Evolutionary conservation across 1,139 yeast genomes (phyloP), one percentile per base, ranked within the genome.

Genomic region (Candida glucosophila): DNA sequence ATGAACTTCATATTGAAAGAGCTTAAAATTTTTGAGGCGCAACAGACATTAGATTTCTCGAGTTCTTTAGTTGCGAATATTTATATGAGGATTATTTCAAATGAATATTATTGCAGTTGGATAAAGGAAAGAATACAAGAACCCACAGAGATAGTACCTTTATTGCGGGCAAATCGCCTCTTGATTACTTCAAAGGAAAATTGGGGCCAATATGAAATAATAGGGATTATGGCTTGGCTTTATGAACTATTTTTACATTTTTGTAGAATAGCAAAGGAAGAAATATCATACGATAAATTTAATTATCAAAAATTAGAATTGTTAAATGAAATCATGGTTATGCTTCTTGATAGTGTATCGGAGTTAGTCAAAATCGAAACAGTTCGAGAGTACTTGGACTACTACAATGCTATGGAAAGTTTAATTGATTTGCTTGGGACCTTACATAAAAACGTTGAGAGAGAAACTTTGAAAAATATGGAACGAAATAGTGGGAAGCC

Each of bases 191-290:
- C 72, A 20, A 63, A 53, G 28, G 67, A 61, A 6, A 54, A 52
- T 15, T 77, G 82, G 81, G 58, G 64, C 29, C 66, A 67, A 25
- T 58, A 58, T 26, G 60, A 74, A 32, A 39, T 73, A 7, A 61
- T 70, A 0, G 67, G 65, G 2, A 53, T 77, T 9, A 49, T 77
- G 28, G 55, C 73, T 1, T 77, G 86, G 85, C 44, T 58, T 11
- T 54, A 55, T 32, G 66, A 63, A 14, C 40, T 66, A 20, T 67
- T 61, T 31, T 48, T 49, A 20, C 30, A 36, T 4, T 37, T 44
- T 24, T 19, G 43, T 4, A 9, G 17, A 2, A 21, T 34, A 26
- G 28, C 49, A 8, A 22, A 26, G 17, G 17, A 14, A 8, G 23
- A 42, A 5, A 30, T 45, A 9, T 26, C 27, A 2, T 31, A 41